phyloP scores from a whole-genome alignment of 2,329 filamentous ascomycete genomes.

The Penicillium sp. region DNA sequence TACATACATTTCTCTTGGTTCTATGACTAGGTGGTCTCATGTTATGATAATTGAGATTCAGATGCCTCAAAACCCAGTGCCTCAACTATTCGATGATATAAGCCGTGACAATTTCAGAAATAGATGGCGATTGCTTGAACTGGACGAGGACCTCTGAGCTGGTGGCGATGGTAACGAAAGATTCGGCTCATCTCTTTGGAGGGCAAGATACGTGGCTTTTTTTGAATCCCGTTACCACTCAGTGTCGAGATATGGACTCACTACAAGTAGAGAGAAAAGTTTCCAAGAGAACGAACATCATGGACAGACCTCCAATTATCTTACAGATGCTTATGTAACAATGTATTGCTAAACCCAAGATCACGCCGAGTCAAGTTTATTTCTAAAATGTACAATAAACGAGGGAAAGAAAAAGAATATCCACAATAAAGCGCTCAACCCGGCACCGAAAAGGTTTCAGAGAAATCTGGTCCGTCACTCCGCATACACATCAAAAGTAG shows the following conservation, averaged over 20 bases:
- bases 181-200: too few species aligned
- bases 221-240: too few species aligned
- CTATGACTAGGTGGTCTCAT: too few species aligned
- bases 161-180: too few species aligned
- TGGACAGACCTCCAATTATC: neutral
- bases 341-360: neutral
- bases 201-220: too few species aligned
- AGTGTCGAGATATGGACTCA: neutral
- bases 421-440: constrained; percentile 4
- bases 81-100: neutral
- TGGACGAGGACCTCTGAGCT: too few species aligned
- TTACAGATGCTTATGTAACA: neutral
- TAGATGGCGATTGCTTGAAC: too few species aligned
- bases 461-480: constrained; percentile 11
- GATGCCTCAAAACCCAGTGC: neutral
- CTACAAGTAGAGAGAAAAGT: neutral
- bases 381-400: constrained; percentile 2
- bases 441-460: neutral
- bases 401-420: constrained; percentile 11
- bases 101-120: too few species aligned
- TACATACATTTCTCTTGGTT: too few species aligned
- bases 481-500: constrained; percentile 4
- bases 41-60: neutral
- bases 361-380: neutral
- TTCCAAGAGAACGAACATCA: neutral